Conservation (phyloP, 495 filamentous ascomycete species). For the Podospora tetraspora region DNA sequence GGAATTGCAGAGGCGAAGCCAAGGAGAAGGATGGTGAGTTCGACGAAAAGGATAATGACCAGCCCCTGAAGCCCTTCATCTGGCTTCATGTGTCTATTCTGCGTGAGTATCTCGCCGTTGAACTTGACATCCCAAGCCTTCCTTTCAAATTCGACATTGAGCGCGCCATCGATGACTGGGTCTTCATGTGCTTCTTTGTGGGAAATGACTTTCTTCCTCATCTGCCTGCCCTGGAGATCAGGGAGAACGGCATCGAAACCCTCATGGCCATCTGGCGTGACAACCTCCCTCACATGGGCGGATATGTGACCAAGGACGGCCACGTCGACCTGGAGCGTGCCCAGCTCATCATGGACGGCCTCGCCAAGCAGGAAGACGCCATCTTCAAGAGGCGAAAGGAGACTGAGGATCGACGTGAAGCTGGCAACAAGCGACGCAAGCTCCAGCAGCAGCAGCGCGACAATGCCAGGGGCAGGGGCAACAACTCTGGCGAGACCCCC, state of each 20-base stretch:
- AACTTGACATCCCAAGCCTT: conserved; percentile 72
- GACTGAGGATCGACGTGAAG: conserved; percentile 73
- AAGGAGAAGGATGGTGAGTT: conserved; percentile 82
- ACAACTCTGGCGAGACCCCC: conserved; percentile 10
- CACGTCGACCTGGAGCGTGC: conserved; percentile 80
- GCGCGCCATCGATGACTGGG: conserved; percentile 97
- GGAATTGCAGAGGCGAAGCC: conserved; percentile 73
- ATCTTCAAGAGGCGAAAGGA: conserved; percentile 85
- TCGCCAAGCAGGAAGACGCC: conserved; percentile 91
- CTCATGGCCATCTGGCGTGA: conserved; percentile 94
- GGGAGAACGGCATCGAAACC: conserved; percentile 95
- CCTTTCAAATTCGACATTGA: conserved; percentile 84
- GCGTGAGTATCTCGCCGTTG: conserved; percentile 86
- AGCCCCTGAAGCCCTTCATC: conserved; percentile 81
- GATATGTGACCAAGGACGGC: conserved; percentile 93
- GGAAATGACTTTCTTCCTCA: conserved; percentile 99
- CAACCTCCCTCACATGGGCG: conserved; percentile 84
- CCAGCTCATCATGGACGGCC: conserved; percentile 79
- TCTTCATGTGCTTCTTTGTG: conserved; percentile 99
- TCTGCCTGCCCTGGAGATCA: conserved; percentile 91
- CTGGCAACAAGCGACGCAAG: conserved; percentile 70
- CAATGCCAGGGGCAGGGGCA: background rate
- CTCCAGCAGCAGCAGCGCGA: conserved; percentile 50
- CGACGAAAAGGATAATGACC: conserved; percentile 71
- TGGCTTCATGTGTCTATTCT: conserved; percentile 94